phyloP scores from a whole-genome alignment of 2,329 filamentous ascomycete species.

The Cladosporium austrohemisphaericum region DNA sequence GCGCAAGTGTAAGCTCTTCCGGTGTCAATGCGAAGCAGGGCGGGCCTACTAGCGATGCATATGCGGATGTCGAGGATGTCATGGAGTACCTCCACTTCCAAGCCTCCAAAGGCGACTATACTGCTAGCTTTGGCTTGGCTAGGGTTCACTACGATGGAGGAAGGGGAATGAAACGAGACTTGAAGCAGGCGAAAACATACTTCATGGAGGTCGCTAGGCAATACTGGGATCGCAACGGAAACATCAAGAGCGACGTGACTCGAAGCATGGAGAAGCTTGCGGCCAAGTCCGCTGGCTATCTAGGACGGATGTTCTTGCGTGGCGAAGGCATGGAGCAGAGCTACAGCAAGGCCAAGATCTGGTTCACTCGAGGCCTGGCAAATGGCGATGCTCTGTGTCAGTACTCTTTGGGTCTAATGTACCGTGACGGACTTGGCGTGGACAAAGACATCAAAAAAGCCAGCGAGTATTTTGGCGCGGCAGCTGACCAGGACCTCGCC shows the following conservation, averaged over 20 bases:
- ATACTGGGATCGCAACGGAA: constrained; percentile 78
- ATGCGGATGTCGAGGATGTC: constrained; percentile 86
- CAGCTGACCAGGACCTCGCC: constrained; percentile 77
- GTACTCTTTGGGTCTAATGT: constrained; percentile 78
- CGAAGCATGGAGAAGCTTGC: constrained; percentile 72
- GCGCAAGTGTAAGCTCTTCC: constrained; percentile 83
- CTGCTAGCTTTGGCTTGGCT: constrained; percentile 80
- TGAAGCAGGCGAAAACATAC: constrained; percentile 70
- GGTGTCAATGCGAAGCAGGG: constrained; percentile 75
- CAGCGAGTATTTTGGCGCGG: constrained; percentile 69
- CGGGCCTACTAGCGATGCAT: constrained; percentile 70
- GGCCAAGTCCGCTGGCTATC: constrained; percentile 77
- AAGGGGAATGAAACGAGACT: constrained; percentile 67
- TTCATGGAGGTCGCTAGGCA: constrained; percentile 75
- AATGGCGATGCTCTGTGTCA: constrained; percentile 80
- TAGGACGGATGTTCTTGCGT: constrained; percentile 84
- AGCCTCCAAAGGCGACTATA: constrained; percentile 83
- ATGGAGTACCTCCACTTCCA: constrained; percentile 90
- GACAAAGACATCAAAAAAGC: constrained; percentile 67
- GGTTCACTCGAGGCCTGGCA: constrained; percentile 76
- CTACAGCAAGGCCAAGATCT: constrained; percentile 69
- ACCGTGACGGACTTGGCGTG: constrained; percentile 73
- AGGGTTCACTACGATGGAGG: constrained; percentile 86
- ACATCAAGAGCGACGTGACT: constrained; percentile 65
- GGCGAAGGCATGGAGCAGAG: constrained; percentile 81